These are phyloP conservation scores for Colletotrichum phormii DNA, from an alignment of 2,329 filamentous ascomycete genomes.

Conservation along the genomic window DNA sequence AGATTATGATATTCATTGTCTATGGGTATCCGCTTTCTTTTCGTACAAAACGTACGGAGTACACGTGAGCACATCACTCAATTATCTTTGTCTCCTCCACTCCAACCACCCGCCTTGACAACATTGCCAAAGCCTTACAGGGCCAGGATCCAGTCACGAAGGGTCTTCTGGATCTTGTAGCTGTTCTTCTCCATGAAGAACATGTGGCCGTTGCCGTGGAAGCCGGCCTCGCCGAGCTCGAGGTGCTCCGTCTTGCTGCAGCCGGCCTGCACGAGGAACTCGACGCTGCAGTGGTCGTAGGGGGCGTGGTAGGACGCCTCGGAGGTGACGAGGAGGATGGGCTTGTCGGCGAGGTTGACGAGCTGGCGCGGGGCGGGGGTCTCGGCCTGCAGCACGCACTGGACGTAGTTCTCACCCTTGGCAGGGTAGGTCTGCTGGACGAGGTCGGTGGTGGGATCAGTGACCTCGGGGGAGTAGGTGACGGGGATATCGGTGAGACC, in stretches of 20 bases:
- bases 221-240: slow-evolving; percentile 50
- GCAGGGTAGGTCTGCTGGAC: slow-evolving; percentile 43
- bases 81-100: neutral
- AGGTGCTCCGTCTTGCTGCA: slow-evolving; percentile 47
- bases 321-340: slow-evolving; percentile 53
- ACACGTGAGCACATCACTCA: slow-evolving; percentile 5
- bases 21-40: slow-evolving; percentile 29
- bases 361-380: slow-evolving; percentile 49
- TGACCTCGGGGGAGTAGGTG: slow-evolving; percentile 57
- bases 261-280: slow-evolving; percentile 57
- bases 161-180: slow-evolving; percentile 46
- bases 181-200: slow-evolving; percentile 63
- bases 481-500: slow-evolving; percentile 62
- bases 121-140: slow-evolving; percentile 4
- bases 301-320: slow-evolving; percentile 57
- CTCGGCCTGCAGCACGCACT: slow-evolving; percentile 50
- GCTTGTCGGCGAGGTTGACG: slow-evolving; percentile 48
- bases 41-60: neutral
- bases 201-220: slow-evolving; percentile 60
- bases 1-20: slow-evolving; percentile 20
- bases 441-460: slow-evolving; percentile 49
- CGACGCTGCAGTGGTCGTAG: slow-evolving; percentile 58
- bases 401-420: slow-evolving; percentile 38
- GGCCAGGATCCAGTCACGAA: slow-evolving; percentile 41
- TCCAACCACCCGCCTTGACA: neutral